Percentiles rank a stretch among this genome's conserved stretches.
phyloP scores from a whole-genome alignment of 2,329 filamentous ascomycete species.

The Leptographium flavum region DNA sequence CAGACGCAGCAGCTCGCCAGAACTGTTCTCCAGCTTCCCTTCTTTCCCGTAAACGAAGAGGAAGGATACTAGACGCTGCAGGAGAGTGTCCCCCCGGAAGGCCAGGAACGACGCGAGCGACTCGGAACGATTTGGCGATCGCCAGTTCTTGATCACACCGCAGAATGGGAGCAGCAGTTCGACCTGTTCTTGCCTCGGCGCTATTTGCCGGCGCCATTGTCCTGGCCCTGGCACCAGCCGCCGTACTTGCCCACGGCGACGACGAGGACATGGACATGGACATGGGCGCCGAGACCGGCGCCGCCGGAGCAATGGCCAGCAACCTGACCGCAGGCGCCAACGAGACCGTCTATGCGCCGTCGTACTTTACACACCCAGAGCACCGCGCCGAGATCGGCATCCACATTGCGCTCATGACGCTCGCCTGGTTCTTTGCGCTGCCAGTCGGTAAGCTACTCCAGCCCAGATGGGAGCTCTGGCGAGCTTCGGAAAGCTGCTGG shows the following conservation, averaged over 20 bases:
- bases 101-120: no score
- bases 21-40: no score
- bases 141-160: no score
- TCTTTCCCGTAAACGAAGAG: background rate
- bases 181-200: conserved; percentile 3
- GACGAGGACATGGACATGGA: conserved; percentile 15
- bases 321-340: conserved; percentile 17
- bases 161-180: conserved; percentile 6
- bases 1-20: background rate
- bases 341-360: conserved; percentile 16
- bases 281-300: background rate
- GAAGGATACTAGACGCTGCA: background rate
- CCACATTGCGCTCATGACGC: conserved; percentile 56
- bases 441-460: conserved; percentile 49
- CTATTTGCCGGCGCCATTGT: conserved; percentile 12
- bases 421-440: conserved; percentile 59
- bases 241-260: conserved; percentile 16
- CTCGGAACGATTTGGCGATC: no score
- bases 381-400: conserved; percentile 45
- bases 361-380: conserved; percentile 44
- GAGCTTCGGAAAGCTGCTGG: background rate
- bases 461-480: background rate
- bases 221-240: conserved; percentile 15
- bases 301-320: background rate
- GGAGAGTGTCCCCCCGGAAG: no score